These are phyloP conservation scores for Phanerodontia chrysosporium DNA, from an alignment of 768 basidiomycete genomes.

Conservation along the genomic window DNA sequence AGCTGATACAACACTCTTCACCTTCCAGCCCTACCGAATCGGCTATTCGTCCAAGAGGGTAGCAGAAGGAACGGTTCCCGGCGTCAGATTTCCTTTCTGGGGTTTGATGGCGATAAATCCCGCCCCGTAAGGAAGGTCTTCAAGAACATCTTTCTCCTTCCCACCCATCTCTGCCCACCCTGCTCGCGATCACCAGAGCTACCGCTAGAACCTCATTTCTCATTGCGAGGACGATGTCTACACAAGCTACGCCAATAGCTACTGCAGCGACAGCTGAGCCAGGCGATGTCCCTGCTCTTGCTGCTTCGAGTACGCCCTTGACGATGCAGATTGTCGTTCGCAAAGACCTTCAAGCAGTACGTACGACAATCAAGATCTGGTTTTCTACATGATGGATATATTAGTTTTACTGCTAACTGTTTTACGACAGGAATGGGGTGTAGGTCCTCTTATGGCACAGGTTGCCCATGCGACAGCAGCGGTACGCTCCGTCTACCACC, in stretches of 20 bases:
- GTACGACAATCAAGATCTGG: too few relatives aligned
- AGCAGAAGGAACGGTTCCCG: neutral
- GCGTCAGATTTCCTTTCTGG: neutral
- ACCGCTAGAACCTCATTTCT: neutral
- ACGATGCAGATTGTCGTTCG: constrained; percentile 43
- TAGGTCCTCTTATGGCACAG: constrained; percentile 42
- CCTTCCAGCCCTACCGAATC: too few relatives aligned
- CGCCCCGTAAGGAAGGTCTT: neutral
- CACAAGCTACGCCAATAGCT: neutral
- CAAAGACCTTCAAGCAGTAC: constrained; percentile 37
- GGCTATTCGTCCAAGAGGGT: too few relatives aligned
- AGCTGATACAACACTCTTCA: too few relatives aligned
- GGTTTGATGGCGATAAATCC: neutral
- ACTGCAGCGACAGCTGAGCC: neutral
- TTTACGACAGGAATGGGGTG: constrained; percentile 41
- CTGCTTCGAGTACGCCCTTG: constrained; percentile 19
- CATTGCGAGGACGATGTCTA: neutral
- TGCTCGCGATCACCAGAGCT: neutral
- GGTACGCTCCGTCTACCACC: constrained; percentile 19
- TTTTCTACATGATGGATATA: too few relatives aligned
- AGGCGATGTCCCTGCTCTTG: neutral
- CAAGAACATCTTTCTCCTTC: neutral
- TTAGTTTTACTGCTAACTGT: too few relatives aligned
- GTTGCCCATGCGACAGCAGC: constrained; percentile 40
- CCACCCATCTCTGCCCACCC: neutral